Conservation (phyloP, 805 yeast species). For the Candida sanyiensis region DNA sequence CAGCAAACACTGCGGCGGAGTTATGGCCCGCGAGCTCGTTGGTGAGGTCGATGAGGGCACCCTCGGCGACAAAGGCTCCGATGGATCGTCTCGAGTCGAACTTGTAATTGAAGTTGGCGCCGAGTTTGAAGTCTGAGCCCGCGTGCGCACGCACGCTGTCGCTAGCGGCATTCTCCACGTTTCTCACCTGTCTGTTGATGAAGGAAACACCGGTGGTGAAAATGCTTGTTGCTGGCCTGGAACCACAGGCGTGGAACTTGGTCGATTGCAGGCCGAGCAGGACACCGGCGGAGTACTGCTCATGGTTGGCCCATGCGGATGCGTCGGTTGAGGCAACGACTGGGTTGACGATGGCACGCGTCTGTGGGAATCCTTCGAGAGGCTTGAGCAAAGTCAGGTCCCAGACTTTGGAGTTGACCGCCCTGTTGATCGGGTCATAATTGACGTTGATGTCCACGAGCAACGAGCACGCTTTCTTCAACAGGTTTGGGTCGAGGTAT, state of each 20-base stretch:
- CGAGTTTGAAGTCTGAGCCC: conserved; percentile 52
- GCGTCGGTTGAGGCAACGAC: conserved; percentile 43
- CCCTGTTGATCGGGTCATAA: conserved; percentile 42
- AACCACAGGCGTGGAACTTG: conserved; percentile 17
- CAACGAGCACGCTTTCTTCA: conserved; percentile 55
- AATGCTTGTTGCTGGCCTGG: conserved; percentile 20
- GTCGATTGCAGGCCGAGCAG: conserved; percentile 42
- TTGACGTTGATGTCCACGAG: conserved; percentile 41
- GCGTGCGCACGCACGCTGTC: conserved; percentile 49
- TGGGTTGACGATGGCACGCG: conserved; percentile 43
- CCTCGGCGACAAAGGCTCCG: conserved; percentile 41
- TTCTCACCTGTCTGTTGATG: conserved; percentile 49
- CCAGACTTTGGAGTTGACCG: conserved; percentile 41
- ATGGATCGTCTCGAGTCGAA: conserved; percentile 40
- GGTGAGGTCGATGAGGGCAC: conserved; percentile 34
- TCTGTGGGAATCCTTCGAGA: conserved; percentile 36
- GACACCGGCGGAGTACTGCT: conserved; percentile 42
- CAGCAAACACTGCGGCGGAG: conserved; percentile 27
- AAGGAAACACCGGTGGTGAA: conserved; percentile 54
- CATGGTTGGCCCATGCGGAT: conserved; percentile 44
- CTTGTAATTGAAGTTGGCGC: conserved; percentile 36
- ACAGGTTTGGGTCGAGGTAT: conserved; percentile 40
- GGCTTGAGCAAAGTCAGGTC: conserved; percentile 44
- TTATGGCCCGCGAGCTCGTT: conserved; percentile 38
- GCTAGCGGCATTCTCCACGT: conserved; percentile 48